phyloP scores from a whole-genome alignment of 257 asterid species.

The Avicennia marina region DNA sequence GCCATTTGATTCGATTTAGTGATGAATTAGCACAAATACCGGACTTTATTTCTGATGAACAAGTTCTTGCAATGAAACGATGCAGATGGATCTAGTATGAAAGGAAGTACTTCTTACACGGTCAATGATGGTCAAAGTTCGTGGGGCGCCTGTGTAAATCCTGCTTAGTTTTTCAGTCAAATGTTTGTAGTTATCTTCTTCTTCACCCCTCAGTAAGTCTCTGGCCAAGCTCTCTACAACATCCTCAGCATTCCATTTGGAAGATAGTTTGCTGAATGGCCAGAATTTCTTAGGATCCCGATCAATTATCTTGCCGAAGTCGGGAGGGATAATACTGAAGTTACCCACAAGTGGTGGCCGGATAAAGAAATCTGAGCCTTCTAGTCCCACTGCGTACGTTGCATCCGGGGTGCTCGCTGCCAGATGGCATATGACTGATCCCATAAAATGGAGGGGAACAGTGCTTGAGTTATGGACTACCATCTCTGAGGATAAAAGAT shows the following conservation, averaged over 20 bases:
- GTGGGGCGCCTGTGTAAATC: conserved; percentile 60
- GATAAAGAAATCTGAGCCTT: conserved; percentile 59
- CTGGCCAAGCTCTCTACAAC: conserved; percentile 4
- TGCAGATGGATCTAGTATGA: not conserved
- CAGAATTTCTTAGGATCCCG: conserved; percentile 18
- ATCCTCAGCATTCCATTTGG: conserved; percentile 24
- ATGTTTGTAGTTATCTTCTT: conserved; percentile 65
- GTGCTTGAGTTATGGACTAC: conserved; percentile 33
- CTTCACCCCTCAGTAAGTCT: conserved; percentile 47
- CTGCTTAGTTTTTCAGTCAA: conserved; percentile 55
- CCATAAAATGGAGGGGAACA: conserved; percentile 35
- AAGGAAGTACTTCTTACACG: conserved; percentile 35
- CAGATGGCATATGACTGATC: conserved; percentile 60
- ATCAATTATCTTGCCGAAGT: conserved; percentile 16
- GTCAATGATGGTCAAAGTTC: conserved; percentile 60
- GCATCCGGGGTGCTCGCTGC: conserved; percentile 81
- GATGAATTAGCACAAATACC: too few relatives aligned
- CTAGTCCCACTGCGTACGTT: conserved; percentile 56
- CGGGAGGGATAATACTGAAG: conserved; percentile 58
- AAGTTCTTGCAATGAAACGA: too few relatives aligned
- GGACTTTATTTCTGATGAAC: too few relatives aligned
- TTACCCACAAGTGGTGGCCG: conserved; percentile 41
- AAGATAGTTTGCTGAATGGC: conserved; percentile 34
- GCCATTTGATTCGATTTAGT: too few relatives aligned
- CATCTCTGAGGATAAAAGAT: conserved; percentile 46